Evolutionary conservation across 2,329 filamentous ascomycete species (phyloP).

Genomic region (Sporothrix brasiliensis): DNA sequence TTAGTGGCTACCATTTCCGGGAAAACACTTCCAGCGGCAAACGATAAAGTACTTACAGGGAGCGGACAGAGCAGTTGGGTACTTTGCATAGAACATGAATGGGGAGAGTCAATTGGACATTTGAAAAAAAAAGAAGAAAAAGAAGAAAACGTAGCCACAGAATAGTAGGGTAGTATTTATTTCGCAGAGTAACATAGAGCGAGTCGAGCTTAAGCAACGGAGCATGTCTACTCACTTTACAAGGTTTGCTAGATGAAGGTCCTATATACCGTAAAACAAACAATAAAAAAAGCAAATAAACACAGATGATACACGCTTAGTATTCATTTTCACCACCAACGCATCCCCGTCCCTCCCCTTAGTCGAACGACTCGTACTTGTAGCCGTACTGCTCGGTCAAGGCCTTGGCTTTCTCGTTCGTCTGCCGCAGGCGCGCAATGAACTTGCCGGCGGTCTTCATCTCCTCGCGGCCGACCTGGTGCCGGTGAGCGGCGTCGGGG

Average conservation of each 20-base stretch:
- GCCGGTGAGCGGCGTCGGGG: constrained; percentile 89
- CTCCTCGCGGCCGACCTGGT: constrained; percentile 80
- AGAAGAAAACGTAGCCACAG: not conserved
- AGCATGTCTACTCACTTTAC: not conserved
- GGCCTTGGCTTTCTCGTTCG: constrained; percentile 66
- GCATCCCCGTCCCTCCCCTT: not conserved
- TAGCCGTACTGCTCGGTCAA: constrained; percentile 63
- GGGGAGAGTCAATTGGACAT: not conserved
- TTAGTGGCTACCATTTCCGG: constrained; percentile 31
- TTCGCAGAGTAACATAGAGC: too few relatives aligned
- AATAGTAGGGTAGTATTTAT: not conserved
- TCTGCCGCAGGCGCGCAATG: constrained; percentile 62
- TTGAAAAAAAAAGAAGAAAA: constrained; percentile 1
- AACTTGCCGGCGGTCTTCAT: constrained; percentile 68
- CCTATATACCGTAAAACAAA: not conserved
- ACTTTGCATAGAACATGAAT: not conserved
- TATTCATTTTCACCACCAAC: not conserved
- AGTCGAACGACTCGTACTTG: constrained; percentile 37
- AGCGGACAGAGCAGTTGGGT: not conserved
- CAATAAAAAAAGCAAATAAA: constrained; percentile 3
- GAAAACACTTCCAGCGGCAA: not conserved
- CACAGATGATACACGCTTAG: constrained; percentile 11
- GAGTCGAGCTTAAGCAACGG: too few relatives aligned
- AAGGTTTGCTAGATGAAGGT: not conserved
- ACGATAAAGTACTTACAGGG: not conserved